Conservation (phyloP, 495 filamentous ascomycete species). For the Lindgomyces ingoldianus region DNA sequence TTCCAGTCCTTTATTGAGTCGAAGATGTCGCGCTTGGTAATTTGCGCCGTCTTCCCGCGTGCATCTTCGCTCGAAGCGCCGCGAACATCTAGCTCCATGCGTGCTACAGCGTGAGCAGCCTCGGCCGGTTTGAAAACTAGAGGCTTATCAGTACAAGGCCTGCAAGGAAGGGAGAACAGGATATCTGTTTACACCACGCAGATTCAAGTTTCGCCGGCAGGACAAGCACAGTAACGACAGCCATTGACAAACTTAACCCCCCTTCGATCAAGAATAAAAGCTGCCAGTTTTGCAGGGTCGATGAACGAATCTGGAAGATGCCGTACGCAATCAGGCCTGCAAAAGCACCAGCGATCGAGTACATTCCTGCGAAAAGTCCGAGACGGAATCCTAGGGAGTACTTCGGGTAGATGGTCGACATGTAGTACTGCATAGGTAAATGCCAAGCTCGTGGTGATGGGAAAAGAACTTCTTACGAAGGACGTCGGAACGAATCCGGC, state of each 20-base stretch:
- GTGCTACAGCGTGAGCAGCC: constrained; percentile 10
- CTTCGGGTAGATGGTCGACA: constrained; percentile 27
- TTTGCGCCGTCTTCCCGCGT: background rate
- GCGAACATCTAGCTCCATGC: constrained; percentile 16
- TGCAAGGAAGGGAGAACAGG: background rate
- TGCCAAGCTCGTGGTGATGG: background rate
- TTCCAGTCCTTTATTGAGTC: constrained; percentile 23
- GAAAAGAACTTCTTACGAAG: background rate
- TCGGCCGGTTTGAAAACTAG: constrained; percentile 10
- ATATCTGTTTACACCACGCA: constrained; percentile 11
- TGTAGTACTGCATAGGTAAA: constrained; percentile 8
- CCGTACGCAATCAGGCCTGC: constrained; percentile 29
- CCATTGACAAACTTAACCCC: constrained; percentile 9
- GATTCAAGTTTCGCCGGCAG: constrained; percentile 8
- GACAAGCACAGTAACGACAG: constrained; percentile 7
- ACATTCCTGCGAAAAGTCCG: constrained; percentile 23
- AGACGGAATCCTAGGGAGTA: constrained; percentile 19
- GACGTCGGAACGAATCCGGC: constrained; percentile 25
- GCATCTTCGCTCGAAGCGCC: constrained; percentile 8
- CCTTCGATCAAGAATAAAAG: constrained; percentile 22
- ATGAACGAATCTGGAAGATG: constrained; percentile 18
- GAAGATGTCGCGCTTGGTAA: constrained; percentile 11
- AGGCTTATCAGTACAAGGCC: background rate
- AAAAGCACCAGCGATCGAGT: constrained; percentile 28
- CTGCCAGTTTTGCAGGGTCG: constrained; percentile 24